These are phyloP conservation scores for Fomitopsis betulina DNA, from an alignment of 1,284 basidiomycete genomes.

Conservation along the genomic window DNA sequence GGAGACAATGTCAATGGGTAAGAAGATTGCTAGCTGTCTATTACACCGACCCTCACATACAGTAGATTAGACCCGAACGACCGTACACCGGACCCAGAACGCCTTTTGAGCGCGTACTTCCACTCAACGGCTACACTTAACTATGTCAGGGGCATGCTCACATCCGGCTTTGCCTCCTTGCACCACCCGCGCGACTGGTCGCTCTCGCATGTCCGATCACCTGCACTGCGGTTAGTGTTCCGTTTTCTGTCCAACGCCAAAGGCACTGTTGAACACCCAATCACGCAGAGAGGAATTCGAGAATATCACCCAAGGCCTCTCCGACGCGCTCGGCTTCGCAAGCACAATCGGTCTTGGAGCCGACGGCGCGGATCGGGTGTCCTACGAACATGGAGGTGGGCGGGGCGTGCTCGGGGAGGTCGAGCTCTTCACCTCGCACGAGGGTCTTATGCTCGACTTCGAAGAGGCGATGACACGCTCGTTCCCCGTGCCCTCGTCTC, in stretches of 20 bases:
- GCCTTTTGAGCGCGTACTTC: constrained; percentile 93
- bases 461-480: constrained; percentile 88
- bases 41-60: not conserved
- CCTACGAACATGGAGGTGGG: constrained; percentile 66
- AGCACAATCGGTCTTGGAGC: constrained; percentile 74
- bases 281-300: constrained; percentile 72
- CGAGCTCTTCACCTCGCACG: constrained; percentile 94
- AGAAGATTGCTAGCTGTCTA: constrained; percentile 8
- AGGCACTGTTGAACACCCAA: too few species aligned
- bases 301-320: constrained; percentile 77
- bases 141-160: constrained; percentile 84
- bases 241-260: too few species aligned
- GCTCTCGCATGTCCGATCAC: constrained; percentile 85
- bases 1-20: constrained; percentile 96
- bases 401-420: constrained; percentile 83
- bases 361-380: constrained; percentile 41
- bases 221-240: constrained; percentile 53
- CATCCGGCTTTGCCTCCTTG: constrained; percentile 88
- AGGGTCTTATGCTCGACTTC: constrained; percentile 91
- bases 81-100: constrained; percentile 84
- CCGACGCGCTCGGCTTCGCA: constrained; percentile 93
- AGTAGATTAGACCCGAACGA: constrained; percentile 68
- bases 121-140: constrained; percentile 93
- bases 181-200: constrained; percentile 93
- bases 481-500: constrained; percentile 36